Percentiles rank a stretch among this genome's conserved stretches.
These are phyloP conservation scores for Cercospora brassicicola DNA, from an alignment of 2,329 filamentous ascomycete species.

Conservation along the genomic window DNA sequence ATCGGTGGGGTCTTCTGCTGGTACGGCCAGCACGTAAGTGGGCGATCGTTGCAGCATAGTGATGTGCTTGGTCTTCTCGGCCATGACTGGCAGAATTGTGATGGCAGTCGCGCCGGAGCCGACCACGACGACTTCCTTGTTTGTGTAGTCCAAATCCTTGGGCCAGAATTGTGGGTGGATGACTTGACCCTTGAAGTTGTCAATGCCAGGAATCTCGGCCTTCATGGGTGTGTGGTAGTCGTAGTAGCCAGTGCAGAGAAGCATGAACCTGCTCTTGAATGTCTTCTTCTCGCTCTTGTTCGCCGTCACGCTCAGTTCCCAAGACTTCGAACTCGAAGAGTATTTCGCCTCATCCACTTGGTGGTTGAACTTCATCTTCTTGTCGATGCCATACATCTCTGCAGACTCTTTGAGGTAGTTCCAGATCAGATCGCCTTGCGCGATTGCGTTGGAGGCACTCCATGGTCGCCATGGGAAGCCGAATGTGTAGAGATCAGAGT, in stretches of 20 bases:
- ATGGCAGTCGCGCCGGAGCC: slow-evolving; percentile 78
- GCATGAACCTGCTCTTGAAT: slow-evolving; percentile 52
- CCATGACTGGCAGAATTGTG: slow-evolving; percentile 71
- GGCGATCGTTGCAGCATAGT: slow-evolving; percentile 83
- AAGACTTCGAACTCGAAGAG: slow-evolving; percentile 52
- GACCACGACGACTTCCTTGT: slow-evolving; percentile 70
- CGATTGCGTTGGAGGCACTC: slow-evolving; percentile 52
- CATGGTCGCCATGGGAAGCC: slow-evolving; percentile 70
- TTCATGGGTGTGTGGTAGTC: slow-evolving; percentile 65
- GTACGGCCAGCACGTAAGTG: slow-evolving; percentile 52
- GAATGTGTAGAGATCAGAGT: slow-evolving; percentile 53
- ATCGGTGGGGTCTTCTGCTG: slow-evolving; percentile 34
- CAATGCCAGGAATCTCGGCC: slow-evolving; percentile 64
- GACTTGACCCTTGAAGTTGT: slow-evolving; percentile 62
- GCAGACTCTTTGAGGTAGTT: slow-evolving; percentile 49
- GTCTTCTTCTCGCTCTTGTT: slow-evolving; percentile 41
- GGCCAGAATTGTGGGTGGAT: slow-evolving; percentile 79
- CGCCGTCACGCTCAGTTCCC: slow-evolving; percentile 45
- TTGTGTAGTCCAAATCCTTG: slow-evolving; percentile 62
- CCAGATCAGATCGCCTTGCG: slow-evolving; percentile 47
- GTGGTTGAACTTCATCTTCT: slow-evolving; percentile 48
- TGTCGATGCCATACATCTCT: slow-evolving; percentile 47
- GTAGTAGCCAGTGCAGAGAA: slow-evolving; percentile 70
- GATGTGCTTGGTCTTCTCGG: slow-evolving; percentile 63
- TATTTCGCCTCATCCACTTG: slow-evolving; percentile 46